Evolutionary conservation across 2,329 filamentous ascomycete genomes (phyloP), one percentile per base, ranked within the genome.

Genomic region (Microsporum ferrugineum): DNA sequence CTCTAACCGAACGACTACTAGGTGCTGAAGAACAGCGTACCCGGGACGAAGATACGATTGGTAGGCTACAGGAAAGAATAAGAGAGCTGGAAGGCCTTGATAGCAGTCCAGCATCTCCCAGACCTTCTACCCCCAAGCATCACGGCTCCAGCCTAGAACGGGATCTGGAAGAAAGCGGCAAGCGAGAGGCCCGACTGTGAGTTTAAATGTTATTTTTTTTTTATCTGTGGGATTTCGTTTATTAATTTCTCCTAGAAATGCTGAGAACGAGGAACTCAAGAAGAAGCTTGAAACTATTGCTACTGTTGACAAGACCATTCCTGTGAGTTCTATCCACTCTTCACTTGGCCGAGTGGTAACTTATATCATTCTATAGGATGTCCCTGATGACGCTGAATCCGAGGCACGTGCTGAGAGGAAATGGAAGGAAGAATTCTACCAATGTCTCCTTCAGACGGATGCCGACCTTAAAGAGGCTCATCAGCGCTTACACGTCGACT

Each of bases 1-100:
- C 75, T 12, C 70, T 79, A 14, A 76, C 74, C 5, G 76, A 77
- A 62, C 70, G 76, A 14, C 71, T 77, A 17, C 68, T 75, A 53
- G 73, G 73, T 61, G 72, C 75, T 1, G 72, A 76, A 59, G 76
- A 78, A 63, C 74, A 78, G 58, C 71, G 71, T 49, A 70, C 75
- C 56, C 68, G 75, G 63, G 73, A 76, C 41, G 73, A 76, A 62
- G 70, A 72, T 12, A 63, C 75, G 47, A 75, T 76, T 39, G 74
- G 73, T 62, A 74, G 76, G 63, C 66, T 76, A 47, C 69, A 74
- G 49, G 75, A 76, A 56, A 71, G 73, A n/a, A 71, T 76, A 39
- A 70, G 73, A 17, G 75, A 77, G 62, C 64, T 76, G n/a, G 71
- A 76, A 64, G 72, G 73, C 39, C 70, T 74, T 36, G 70, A 73